Percentiles rank a stretch among this genome's conserved stretches.
phyloP scores from a whole-genome alignment of 2,329 filamentous ascomycete genomes.

The Ceratocystis eucalypticola region DNA sequence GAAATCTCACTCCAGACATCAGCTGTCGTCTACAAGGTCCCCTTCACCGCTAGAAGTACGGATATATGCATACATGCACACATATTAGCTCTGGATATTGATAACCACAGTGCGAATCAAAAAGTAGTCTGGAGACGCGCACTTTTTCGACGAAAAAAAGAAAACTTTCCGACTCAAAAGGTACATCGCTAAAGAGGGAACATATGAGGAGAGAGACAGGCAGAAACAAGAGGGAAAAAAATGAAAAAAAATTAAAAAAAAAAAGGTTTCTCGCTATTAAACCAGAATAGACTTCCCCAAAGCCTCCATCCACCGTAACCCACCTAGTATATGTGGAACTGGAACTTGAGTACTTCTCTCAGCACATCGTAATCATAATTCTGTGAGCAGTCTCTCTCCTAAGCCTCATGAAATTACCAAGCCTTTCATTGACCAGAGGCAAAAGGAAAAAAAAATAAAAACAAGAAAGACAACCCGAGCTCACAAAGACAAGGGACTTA shows the following conservation, averaged over 20 bases:
- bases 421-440: background rate
- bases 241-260: background rate
- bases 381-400: background rate
- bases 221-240: background rate
- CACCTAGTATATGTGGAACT: background rate
- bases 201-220: no score
- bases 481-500: background rate
- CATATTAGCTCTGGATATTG: background rate
- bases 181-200: background rate
- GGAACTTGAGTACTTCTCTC: background rate
- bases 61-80: background rate
- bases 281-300: background rate
- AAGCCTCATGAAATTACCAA: background rate
- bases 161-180: background rate
- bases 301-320: background rate
- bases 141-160: background rate
- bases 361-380: background rate
- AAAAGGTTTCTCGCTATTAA: background rate
- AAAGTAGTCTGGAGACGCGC: background rate
- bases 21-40: background rate
- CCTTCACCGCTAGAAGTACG: conserved; percentile 1
- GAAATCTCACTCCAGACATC: background rate
- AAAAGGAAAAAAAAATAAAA: background rate
- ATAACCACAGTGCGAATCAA: background rate
- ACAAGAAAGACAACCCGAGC: background rate